Evolutionary conservation across 2,329 filamentous ascomycete genomes (phyloP).

Genomic region (Colletotrichum chrysophilum): DNA sequence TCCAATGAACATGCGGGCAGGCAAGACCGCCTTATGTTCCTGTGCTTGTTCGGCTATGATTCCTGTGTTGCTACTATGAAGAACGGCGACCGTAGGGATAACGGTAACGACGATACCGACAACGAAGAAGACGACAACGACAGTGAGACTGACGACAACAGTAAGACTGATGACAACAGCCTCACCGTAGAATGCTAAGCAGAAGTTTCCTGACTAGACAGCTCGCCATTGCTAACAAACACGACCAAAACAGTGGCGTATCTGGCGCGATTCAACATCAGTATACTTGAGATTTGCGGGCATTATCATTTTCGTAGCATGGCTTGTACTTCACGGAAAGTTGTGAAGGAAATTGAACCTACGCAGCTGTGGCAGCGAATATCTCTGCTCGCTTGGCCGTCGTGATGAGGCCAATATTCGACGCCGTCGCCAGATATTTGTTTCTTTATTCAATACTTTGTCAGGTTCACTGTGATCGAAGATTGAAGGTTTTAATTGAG

Average conservation of each 20-base stretch:
- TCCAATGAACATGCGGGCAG: no score
- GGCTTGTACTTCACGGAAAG: fast-evolving
- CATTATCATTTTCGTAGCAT: fast-evolving
- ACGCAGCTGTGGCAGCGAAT: conserved; percentile 23
- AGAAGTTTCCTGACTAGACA: neutral
- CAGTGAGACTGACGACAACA: no score
- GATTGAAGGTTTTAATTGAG: fast-evolving
- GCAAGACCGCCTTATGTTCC: no score
- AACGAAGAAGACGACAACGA: no score
- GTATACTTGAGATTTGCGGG: fast-evolving
- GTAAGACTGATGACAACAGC: fast-evolving
- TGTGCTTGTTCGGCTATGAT: no score
- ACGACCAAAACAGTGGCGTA: conserved; percentile 21
- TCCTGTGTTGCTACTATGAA: no score
- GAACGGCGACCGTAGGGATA: no score
- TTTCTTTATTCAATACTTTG: neutral
- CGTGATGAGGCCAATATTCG: conserved; percentile 17
- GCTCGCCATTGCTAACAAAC: neutral
- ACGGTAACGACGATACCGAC: no score
- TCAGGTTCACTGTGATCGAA: fast-evolving
- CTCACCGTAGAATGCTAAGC: fast-evolving
- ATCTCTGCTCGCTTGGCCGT: conserved; percentile 21
- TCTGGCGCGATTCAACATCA: neutral
- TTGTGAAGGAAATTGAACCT: fast-evolving
- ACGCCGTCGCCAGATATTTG: neutral